Conservation (phyloP, 495 filamentous ascomycete genomes). For the Pseudevernia furfuracea region DNA sequence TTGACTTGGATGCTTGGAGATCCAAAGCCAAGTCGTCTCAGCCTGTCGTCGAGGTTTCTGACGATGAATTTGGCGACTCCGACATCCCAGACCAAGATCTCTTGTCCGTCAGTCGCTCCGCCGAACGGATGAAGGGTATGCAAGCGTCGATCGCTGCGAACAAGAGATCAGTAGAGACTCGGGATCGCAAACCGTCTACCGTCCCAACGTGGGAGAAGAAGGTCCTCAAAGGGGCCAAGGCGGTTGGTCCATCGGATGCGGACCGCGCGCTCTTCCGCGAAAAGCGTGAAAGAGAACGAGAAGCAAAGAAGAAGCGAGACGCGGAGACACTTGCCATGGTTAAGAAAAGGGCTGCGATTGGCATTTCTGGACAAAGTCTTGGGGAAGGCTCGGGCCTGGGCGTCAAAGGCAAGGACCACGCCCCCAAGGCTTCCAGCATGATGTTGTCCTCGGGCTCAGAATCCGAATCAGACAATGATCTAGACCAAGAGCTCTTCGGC, state of each 20-base stretch:
- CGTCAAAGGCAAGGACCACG: constrained; percentile 72
- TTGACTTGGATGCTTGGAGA: constrained; percentile 54
- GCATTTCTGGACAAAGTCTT: constrained; percentile 49
- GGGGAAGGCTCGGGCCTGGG: constrained; percentile 73
- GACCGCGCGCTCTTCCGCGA: constrained; percentile 52
- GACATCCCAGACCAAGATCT: constrained; percentile 38
- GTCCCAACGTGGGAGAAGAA: constrained; percentile 25
- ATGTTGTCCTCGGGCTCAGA: constrained; percentile 73
- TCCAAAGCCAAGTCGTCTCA: constrained; percentile 23
- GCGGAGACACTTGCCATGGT: constrained; percentile 58
- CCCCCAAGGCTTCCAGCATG: constrained; percentile 63
- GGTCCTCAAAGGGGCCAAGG: constrained; percentile 34
- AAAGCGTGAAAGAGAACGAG: constrained; percentile 61
- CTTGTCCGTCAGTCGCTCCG: constrained; percentile 40
- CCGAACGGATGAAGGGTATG: constrained; percentile 43
- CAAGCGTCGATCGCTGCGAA: constrained; percentile 33
- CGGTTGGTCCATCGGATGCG: constrained; percentile 34
- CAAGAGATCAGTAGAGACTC: constrained; percentile 34
- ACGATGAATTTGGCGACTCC: constrained; percentile 42
- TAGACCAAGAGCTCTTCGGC: constrained; percentile 55
- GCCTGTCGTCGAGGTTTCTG: constrained; percentile 32
- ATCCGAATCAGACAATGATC: constrained; percentile 65
- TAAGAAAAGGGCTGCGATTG: constrained; percentile 46
- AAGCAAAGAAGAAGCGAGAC: constrained; percentile 65
- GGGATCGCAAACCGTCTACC: constrained; percentile 27